Evolutionary conservation across 129 eudicot genomes (phyloP).

Genomic region (Apium graveolens): DNA sequence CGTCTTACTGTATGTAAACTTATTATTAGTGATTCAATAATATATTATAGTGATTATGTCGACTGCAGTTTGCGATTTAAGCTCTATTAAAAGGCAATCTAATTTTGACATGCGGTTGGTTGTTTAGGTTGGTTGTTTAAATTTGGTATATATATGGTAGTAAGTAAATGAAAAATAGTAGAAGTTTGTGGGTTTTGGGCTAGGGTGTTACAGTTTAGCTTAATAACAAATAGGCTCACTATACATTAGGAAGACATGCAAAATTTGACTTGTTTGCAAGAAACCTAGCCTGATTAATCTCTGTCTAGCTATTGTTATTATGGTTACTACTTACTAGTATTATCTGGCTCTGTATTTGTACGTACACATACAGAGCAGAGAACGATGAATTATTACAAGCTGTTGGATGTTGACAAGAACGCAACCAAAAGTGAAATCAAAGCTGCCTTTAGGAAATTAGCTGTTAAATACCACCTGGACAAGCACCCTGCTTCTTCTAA

Average conservation of each 20-base stretch:
- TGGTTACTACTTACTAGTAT: too few species aligned
- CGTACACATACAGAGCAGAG: neutral
- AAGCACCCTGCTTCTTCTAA: neutral
- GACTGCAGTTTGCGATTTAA: too few species aligned
- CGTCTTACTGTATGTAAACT: too few species aligned
- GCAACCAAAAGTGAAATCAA: neutral
- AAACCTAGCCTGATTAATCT: neutral
- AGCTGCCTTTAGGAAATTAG: neutral
- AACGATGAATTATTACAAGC: neutral
- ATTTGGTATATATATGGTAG: too few species aligned
- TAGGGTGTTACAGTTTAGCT: neutral
- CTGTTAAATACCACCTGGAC: neutral
- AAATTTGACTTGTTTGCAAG: neutral
- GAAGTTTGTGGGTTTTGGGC: neutral
- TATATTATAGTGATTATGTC: neutral
- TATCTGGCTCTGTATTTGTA: neutral
- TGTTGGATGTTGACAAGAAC: neutral
- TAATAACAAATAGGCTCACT: neutral
- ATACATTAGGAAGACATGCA: neutral
- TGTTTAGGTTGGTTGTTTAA: too few species aligned
- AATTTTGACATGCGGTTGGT: too few species aligned
- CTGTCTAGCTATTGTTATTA: neutral
- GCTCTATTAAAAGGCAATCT: neutral
- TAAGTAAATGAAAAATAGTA: too few species aligned
- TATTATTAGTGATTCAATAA: too few species aligned